These are phyloP conservation scores for Strobilomyces echinocephalus DNA, from an alignment of 768 basidiomycete species.

Conservation along the genomic window DNA sequence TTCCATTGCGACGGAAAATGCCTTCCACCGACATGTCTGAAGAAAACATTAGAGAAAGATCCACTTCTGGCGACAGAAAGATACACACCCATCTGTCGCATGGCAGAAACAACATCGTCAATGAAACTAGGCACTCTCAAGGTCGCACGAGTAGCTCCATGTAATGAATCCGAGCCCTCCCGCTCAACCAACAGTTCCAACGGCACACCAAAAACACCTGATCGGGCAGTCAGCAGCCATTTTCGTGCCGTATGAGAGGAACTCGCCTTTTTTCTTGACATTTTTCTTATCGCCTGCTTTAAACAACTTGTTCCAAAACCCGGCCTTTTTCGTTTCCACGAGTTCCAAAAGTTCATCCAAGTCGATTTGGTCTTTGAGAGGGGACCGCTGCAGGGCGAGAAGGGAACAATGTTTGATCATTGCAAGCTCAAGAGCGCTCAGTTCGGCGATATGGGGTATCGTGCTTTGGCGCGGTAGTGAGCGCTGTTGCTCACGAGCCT, in stretches of 20 bases:
- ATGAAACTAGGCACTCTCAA: slow-evolving; percentile 94
- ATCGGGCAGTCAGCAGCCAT: slow-evolving; percentile 9
- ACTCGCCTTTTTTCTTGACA: slow-evolving; percentile 80
- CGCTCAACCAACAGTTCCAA: slow-evolving; percentile 90
- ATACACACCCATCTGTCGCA: slow-evolving; percentile 94
- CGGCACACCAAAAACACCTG: slow-evolving; percentile 91
- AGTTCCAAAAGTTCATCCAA: slow-evolving; percentile 92
- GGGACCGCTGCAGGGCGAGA: slow-evolving; percentile 69
- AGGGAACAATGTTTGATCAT: slow-evolving; percentile 92
- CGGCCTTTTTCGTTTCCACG: slow-evolving; percentile 87
- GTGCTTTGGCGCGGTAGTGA: slow-evolving; percentile 72
- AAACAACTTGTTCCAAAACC: slow-evolving; percentile 96
- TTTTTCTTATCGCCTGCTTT: slow-evolving; percentile 89
- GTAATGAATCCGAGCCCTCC: slow-evolving; percentile 92
- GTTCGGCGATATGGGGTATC: slow-evolving; percentile 79
- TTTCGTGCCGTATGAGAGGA: neutral
- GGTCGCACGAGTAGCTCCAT: slow-evolving; percentile 81
- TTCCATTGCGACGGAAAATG: slow-evolving; percentile 97
- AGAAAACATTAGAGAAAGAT: slow-evolving; percentile 1
- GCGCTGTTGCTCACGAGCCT: slow-evolving; percentile 84
- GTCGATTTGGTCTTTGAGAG: slow-evolving; percentile 77
- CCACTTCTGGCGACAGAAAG: neutral
- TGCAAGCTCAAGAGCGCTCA: slow-evolving; percentile 78
- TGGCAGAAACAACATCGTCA: slow-evolving; percentile 95
- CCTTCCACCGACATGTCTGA: slow-evolving; percentile 98